Conservation (phyloP, 805 yeast species). For the Komagataella pastoris region DNA sequence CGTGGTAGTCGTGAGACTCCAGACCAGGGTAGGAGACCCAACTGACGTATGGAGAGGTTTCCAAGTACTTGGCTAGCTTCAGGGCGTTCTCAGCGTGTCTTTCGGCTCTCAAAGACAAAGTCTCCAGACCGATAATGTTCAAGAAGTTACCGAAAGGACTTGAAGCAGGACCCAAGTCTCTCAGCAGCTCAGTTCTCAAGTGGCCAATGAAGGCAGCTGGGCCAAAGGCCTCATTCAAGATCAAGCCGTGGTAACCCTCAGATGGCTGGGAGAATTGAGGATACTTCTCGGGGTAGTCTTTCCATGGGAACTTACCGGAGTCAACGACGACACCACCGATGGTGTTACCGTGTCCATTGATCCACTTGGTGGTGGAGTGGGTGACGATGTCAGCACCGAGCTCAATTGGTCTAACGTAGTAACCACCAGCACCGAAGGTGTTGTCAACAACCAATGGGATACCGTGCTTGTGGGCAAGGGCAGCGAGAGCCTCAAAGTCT, state of each 20-base stretch:
- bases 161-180: slow-evolving; percentile 86
- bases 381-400: slow-evolving; percentile 87
- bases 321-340: slow-evolving; percentile 87
- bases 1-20: slow-evolving; percentile 65
- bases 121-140: slow-evolving; percentile 85
- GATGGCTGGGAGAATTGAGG: slow-evolving; percentile 89
- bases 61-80: slow-evolving; percentile 66
- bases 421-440: slow-evolving; percentile 97
- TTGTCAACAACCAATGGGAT: slow-evolving; percentile 88
- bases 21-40: slow-evolving; percentile 94
- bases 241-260: slow-evolving; percentile 86
- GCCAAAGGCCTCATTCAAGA: slow-evolving; percentile 73
- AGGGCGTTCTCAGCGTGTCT: slow-evolving; percentile 81
- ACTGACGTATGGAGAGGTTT: slow-evolving; percentile 50
- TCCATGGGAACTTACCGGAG: slow-evolving; percentile 89
- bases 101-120: slow-evolving; percentile 85
- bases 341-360: slow-evolving; percentile 94
- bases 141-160: slow-evolving; percentile 85
- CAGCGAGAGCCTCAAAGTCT: slow-evolving; percentile 67
- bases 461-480: slow-evolving; percentile 75
- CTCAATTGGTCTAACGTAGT: slow-evolving; percentile 67
- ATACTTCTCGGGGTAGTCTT: slow-evolving; percentile 69
- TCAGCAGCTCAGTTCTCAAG: slow-evolving; percentile 69
- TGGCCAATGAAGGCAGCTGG: slow-evolving; percentile 67
- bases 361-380: slow-evolving; percentile 96